phyloP scores from a whole-genome alignment of 345 rosid species.

The Stellera chamaejasme region DNA sequence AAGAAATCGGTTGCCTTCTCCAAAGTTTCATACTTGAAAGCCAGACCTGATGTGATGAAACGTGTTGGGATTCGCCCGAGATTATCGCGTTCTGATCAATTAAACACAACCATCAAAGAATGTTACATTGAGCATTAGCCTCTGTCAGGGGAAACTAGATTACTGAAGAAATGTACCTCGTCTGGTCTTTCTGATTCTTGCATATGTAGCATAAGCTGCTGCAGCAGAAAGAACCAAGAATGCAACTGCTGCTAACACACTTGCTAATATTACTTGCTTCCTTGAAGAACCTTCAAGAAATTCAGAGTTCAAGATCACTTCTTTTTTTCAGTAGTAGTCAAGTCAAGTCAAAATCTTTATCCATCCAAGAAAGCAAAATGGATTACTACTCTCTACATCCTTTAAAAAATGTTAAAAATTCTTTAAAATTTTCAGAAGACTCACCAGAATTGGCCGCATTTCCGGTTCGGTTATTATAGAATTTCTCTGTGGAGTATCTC shows the following conservation, averaged over 20 bases:
- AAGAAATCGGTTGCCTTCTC: constrained; percentile 66
- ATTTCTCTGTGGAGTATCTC: constrained; percentile 42
- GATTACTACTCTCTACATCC: too few relatives aligned
- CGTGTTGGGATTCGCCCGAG: constrained; percentile 5
- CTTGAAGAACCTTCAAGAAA: constrained; percentile 16
- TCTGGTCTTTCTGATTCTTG: constrained; percentile 21
- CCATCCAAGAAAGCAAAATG: too few relatives aligned
- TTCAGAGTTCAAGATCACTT: too few relatives aligned
- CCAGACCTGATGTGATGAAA: constrained; percentile 16
- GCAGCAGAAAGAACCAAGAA: constrained; percentile 20
- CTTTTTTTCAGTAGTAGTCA: too few relatives aligned
- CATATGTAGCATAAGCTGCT: constrained; percentile 23
- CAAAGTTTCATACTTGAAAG: constrained; percentile 58
- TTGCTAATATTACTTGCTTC: constrained; percentile 19
- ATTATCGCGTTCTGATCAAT: constrained; percentile 6
- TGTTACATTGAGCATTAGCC: background rate
- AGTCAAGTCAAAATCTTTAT: too few relatives aligned
- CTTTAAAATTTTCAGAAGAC: background rate
- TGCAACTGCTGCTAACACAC: constrained; percentile 26
- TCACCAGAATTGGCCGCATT: constrained; percentile 10
- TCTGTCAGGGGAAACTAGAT: background rate
- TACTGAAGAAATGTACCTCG: constrained; percentile 21
- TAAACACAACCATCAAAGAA: background rate
- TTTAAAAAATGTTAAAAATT: too few relatives aligned
- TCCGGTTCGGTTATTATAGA: constrained; percentile 20